Conservation (phyloP, 176 grass and related monocot genomes). For the Microstegium vimineum region DNA sequence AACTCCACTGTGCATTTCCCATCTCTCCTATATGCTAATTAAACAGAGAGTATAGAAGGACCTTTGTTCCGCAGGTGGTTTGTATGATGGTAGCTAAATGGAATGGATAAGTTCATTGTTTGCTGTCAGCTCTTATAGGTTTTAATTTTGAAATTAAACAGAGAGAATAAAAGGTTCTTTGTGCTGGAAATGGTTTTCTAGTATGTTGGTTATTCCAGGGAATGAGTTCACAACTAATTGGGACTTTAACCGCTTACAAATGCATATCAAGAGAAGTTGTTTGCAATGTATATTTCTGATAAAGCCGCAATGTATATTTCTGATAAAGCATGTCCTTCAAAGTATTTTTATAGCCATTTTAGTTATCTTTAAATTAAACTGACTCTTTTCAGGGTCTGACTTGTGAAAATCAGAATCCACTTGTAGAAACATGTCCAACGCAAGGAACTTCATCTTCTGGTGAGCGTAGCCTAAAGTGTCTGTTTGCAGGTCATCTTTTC, state of each 20-base stretch:
- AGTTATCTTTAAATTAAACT: slow-evolving; percentile 7
- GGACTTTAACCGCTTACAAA: neutral
- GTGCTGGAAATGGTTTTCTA: neutral
- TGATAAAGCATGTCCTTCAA: neutral
- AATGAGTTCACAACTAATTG: neutral
- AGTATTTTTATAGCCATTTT: neutral
- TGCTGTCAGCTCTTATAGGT: neutral
- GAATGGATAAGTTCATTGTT: neutral
- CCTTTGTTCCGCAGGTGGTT: neutral
- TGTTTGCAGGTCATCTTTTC: neutral
- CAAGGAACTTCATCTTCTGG: slow-evolving; percentile 35
- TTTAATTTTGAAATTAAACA: slow-evolving; percentile 1
- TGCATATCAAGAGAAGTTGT: neutral
- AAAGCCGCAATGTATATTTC: neutral
- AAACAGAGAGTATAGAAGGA: neutral
- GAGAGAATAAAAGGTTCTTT: neutral
- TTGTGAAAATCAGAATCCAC: slow-evolving; percentile 36
- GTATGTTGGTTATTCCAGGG: neutral
- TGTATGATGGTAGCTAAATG: neutral
- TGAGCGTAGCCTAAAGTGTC: slow-evolving; percentile 21
- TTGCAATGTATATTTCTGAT: too few relatives aligned
- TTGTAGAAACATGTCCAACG: slow-evolving; percentile 32
- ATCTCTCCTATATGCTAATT: neutral
- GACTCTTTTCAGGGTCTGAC: slow-evolving; percentile 39
- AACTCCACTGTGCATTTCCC: neutral